Conservation (phyloP, 108 stramenopile genomes). For the Cyclotella distinguenda region DNA sequence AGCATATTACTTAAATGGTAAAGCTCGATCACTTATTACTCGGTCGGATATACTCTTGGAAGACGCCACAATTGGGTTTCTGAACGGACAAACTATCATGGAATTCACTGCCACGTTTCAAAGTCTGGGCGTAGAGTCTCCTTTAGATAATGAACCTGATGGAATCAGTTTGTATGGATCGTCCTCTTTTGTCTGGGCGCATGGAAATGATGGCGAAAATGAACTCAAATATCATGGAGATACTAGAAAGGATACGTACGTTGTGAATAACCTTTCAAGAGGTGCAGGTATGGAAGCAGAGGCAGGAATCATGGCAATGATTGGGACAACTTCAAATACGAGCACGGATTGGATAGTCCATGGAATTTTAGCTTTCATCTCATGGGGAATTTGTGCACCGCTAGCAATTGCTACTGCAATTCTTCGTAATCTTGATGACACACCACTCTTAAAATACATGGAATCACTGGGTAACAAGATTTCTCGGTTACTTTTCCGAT, state of each 20-base stretch:
- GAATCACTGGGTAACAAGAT: background rate
- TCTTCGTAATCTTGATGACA: slow-evolving; percentile 20
- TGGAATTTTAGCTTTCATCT: slow-evolving; percentile 31
- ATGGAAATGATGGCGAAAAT: slow-evolving; percentile 38
- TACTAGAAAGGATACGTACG: background rate
- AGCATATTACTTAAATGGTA: slow-evolving; percentile 26
- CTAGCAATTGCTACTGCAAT: slow-evolving; percentile 32
- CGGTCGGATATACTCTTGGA: slow-evolving; percentile 8
- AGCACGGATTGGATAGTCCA: slow-evolving; percentile 32
- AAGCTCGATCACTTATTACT: slow-evolving; percentile 7
- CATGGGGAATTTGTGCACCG: slow-evolving; percentile 40
- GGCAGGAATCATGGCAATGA: slow-evolving; percentile 5
- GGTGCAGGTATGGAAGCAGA: slow-evolving; percentile 1
- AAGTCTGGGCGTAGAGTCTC: slow-evolving; percentile 19
- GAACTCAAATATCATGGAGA: slow-evolving; percentile 30
- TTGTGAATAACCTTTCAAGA: background rate
- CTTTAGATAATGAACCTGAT: slow-evolving; percentile 6
- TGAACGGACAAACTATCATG: slow-evolving; percentile 35
- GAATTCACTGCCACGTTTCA: slow-evolving; percentile 37
- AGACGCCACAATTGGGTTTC: slow-evolving; percentile 24
- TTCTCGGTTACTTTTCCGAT: background rate
- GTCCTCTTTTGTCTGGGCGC: slow-evolving; percentile 34
- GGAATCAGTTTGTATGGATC: slow-evolving; percentile 14
- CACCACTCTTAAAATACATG: background rate
- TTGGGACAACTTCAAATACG: background rate